These are phyloP conservation scores for Pichia sp. DNA, from an alignment of 1,139 yeast genomes.

Conservation along the genomic window DNA sequence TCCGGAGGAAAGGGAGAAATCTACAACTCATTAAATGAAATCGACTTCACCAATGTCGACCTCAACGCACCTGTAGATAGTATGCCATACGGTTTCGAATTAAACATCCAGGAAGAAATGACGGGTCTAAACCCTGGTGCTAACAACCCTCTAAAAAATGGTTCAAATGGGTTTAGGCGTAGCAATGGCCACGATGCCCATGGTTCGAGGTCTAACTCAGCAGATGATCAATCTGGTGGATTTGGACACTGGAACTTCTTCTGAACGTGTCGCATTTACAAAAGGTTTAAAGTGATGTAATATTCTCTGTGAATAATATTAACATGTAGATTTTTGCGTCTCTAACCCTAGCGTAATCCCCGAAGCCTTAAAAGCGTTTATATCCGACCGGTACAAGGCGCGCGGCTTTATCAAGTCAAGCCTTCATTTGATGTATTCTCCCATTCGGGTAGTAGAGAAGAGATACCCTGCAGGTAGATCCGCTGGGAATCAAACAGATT, in stretches of 20 bases:
- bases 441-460: neutral
- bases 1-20: constrained; percentile 28
- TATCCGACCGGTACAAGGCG: neutral
- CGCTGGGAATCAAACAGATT: too few relatives aligned
- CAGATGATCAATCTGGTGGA: neutral
- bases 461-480: neutral
- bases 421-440: neutral
- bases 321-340: neutral
- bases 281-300: neutral
- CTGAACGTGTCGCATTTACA: neutral
- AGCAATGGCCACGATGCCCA: neutral
- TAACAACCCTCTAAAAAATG: neutral
- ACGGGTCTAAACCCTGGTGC: neutral
- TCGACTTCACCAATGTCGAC: constrained; percentile 49
- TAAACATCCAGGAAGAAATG: constrained; percentile 9
- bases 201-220: neutral
- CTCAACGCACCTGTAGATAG: constrained; percentile 26
- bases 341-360: too few relatives aligned
- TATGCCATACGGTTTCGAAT: constrained; percentile 14
- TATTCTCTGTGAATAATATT: neutral
- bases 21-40: constrained; percentile 73
- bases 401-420: neutral
- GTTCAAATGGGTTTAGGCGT: neutral
- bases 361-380: neutral
- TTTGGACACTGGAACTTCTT: constrained; percentile 1